Conservation (phyloP, 768 basidiomycete genomes). For the Calocera viscosa region DNA sequence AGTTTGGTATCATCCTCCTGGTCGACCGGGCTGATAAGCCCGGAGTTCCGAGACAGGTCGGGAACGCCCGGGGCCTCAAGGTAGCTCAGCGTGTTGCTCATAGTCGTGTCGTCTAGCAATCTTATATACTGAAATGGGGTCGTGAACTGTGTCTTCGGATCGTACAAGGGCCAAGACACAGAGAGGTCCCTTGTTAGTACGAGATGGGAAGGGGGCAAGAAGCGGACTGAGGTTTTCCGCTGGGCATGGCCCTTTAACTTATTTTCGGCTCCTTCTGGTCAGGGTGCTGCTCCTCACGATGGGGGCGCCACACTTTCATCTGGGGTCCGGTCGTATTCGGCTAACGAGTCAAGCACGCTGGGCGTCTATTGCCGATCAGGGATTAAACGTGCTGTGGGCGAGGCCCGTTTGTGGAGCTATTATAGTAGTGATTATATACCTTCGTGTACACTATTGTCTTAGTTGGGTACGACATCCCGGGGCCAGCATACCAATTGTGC, state of each 20-base stretch:
- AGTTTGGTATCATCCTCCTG: not conserved
- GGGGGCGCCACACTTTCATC: slow-evolving; percentile 3
- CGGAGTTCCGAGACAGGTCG: not conserved
- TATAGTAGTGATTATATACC: not conserved
- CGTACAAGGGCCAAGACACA: slow-evolving; percentile 7
- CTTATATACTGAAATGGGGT: not conserved
- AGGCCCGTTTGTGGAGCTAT: not conserved
- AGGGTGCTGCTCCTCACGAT: not conserved
- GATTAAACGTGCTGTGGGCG: not conserved
- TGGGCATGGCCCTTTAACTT: not conserved
- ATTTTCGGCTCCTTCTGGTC: slow-evolving; percentile 4
- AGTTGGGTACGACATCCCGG: not conserved
- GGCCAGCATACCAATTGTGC: not conserved
- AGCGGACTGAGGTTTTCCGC: slow-evolving; percentile 2
- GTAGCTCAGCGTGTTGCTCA: not conserved
- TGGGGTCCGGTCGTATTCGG: not conserved
- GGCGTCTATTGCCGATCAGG: not conserved
- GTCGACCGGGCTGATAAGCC: not conserved
- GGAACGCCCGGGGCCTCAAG: not conserved
- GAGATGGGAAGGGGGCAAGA: not conserved
- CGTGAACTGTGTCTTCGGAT: not conserved
- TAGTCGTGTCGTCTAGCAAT: not conserved
- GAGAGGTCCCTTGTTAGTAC: not conserved
- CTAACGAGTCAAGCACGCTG: not conserved
- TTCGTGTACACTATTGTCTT: not conserved